These are phyloP conservation scores for Elongisporangium senticosum DNA, from an alignment of 352 stramenopile species.

Conservation along the genomic window DNA sequence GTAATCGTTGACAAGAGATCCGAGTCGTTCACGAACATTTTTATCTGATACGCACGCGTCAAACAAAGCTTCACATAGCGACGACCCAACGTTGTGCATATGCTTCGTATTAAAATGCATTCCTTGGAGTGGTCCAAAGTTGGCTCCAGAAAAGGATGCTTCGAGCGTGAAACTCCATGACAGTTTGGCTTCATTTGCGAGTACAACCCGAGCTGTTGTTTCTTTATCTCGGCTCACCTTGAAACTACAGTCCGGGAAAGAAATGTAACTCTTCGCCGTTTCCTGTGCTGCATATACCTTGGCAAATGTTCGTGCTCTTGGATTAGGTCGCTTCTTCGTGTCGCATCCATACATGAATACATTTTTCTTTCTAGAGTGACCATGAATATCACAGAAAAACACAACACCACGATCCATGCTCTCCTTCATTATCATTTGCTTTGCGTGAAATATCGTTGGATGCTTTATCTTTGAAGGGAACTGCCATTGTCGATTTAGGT, in stretches of 20 bases:
- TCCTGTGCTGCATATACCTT: constrained; percentile 64
- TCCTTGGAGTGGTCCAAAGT: constrained; percentile 50
- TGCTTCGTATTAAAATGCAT: constrained; percentile 69
- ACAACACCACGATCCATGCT: constrained; percentile 45
- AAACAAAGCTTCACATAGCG: constrained; percentile 47
- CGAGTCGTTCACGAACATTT: constrained; percentile 24
- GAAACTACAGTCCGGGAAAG: constrained; percentile 68
- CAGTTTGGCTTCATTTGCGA: constrained; percentile 74
- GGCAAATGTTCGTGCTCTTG: constrained; percentile 61
- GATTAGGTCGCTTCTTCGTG: constrained; percentile 82
- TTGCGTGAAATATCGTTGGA: constrained; percentile 87
- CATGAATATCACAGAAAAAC: constrained; percentile 90
- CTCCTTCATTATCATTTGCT: constrained; percentile 70
- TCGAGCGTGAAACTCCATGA: constrained; percentile 83
- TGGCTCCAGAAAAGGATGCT: constrained; percentile 81
- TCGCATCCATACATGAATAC: constrained; percentile 95
- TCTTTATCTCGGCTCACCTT: constrained; percentile 79
- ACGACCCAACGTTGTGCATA: constrained; percentile 35
- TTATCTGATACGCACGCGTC: constrained; percentile 31
- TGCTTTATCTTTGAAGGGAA: constrained; percentile 55
- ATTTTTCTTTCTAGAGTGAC: constrained; percentile 92
- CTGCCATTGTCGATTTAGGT: constrained; percentile 90
- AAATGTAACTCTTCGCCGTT: constrained; percentile 60
- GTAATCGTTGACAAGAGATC: constrained; percentile 24
- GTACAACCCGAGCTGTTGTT: constrained; percentile 75